A percentile compares a stretch with the other conserved stretches of the same genome.
Conservation (phyloP, 2,329 filamentous ascomycete species). For the Diaporthe sp. region DNA sequence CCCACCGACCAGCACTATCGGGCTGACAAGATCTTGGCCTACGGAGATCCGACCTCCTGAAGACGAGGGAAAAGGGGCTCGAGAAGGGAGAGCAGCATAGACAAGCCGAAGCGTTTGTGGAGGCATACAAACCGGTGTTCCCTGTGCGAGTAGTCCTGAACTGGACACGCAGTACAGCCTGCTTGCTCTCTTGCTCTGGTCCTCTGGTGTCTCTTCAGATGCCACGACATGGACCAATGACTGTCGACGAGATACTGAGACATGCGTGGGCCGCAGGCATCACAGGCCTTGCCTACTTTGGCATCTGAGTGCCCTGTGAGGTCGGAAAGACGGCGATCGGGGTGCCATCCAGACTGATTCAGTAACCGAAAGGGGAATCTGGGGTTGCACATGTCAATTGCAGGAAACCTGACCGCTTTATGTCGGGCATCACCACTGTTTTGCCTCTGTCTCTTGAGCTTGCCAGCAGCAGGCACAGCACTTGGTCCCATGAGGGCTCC, state of each 20-base stretch:
- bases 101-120: not conserved
- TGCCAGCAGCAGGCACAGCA: not conserved
- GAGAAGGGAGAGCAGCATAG: not conserved
- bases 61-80: not conserved
- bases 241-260: not conserved
- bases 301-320: not conserved
- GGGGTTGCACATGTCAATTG: constrained; percentile 9
- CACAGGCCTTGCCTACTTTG: constrained; percentile 7
- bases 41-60: constrained; percentile 4
- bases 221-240: not conserved
- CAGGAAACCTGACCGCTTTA: constrained; percentile 9
- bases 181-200: not conserved
- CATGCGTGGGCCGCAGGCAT: not conserved
- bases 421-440: not conserved
- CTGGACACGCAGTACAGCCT: not conserved
- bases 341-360: not conserved
- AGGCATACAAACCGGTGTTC: not conserved
- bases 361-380: not conserved
- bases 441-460: not conserved
- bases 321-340: not conserved
- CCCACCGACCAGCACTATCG: not conserved
- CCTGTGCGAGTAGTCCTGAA: not conserved
- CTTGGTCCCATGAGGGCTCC: not conserved
- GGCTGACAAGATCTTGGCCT: not conserved
- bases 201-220: not conserved